A percentile compares a stretch with the other conserved stretches of the same genome.
Conservation (phyloP, 2,329 filamentous ascomycete species). For the Colletotrichum gloeosporioides region DNA sequence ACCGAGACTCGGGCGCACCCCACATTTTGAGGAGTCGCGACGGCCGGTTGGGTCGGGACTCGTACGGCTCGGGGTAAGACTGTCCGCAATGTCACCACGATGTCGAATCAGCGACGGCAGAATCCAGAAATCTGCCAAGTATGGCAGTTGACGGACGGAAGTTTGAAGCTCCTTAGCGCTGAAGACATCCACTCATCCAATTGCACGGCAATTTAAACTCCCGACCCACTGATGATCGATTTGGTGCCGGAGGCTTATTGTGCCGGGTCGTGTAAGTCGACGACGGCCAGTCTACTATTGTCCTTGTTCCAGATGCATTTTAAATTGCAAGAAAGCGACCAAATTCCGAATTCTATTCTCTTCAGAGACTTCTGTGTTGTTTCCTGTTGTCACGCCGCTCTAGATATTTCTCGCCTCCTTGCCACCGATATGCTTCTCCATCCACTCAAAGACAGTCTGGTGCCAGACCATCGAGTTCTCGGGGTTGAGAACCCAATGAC, state of each 20-base stretch:
- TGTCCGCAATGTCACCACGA: background rate
- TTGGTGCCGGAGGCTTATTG: background rate
- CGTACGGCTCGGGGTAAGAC: background rate
- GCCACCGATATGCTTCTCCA: conserved; percentile 54
- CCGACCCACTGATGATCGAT: background rate
- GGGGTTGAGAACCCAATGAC: conserved; percentile 72
- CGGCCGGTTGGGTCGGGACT: background rate
- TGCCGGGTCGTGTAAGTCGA: background rate
- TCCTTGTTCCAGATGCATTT: background rate
- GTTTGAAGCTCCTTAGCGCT: background rate
- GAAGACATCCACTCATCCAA: background rate
- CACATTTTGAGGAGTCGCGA: conserved; percentile 11
- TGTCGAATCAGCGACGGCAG: background rate
- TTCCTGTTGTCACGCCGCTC: background rate
- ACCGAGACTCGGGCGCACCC: background rate
- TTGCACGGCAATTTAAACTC: background rate
- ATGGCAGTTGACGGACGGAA: background rate
- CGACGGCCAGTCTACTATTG: background rate
- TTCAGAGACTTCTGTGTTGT: background rate
- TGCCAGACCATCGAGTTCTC: conserved; percentile 77
- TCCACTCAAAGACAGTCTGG: conserved; percentile 69
- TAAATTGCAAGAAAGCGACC: background rate
- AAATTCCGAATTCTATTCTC: background rate
- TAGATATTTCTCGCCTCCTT: background rate
- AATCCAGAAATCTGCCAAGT: background rate